Conservation (phyloP, 2,329 filamentous ascomycete species). For the Didymella exigua region DNA sequence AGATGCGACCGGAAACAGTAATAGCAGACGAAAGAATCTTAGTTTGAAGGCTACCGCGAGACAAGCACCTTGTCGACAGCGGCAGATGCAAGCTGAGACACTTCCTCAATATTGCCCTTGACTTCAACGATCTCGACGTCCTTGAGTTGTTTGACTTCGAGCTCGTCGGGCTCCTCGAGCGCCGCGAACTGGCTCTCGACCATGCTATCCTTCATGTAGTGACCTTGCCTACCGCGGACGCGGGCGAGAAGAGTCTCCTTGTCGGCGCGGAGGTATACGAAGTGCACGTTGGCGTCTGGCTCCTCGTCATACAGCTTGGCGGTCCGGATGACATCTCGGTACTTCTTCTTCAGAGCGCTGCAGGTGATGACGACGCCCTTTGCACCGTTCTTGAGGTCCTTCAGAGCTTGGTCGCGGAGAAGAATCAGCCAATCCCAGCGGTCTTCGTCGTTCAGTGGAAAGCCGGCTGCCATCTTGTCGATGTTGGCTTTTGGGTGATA, state of each 20-base stretch:
- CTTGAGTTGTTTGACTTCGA: slow-evolving; percentile 61
- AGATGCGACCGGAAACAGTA: not conserved
- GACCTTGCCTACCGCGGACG: slow-evolving; percentile 74
- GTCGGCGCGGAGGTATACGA: slow-evolving; percentile 84
- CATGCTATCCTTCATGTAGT: slow-evolving; percentile 97
- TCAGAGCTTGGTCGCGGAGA: slow-evolving; percentile 54
- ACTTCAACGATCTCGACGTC: slow-evolving; percentile 57
- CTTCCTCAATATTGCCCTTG: slow-evolving; percentile 48
- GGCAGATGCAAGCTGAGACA: slow-evolving; percentile 47
- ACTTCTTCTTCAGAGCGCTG: slow-evolving; percentile 95
- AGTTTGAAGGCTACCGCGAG: slow-evolving; percentile 4
- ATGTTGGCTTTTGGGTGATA: slow-evolving; percentile 58
- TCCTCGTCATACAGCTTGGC: slow-evolving; percentile 56
- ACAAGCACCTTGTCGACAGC: slow-evolving; percentile 46
- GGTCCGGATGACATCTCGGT: slow-evolving; percentile 73
- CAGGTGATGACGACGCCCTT: slow-evolving; percentile 88
- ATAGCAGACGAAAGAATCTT: not conserved
- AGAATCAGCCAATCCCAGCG: slow-evolving; percentile 91
- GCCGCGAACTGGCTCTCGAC: slow-evolving; percentile 88
- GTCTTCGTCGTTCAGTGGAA: slow-evolving; percentile 87
- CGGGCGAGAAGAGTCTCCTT: slow-evolving; percentile 77
- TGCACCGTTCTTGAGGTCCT: slow-evolving; percentile 41
- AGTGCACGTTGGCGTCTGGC: slow-evolving; percentile 68
- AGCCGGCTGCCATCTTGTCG: slow-evolving; percentile 86
- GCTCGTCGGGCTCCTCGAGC: slow-evolving; percentile 77